Evolutionary conservation across 495 filamentous ascomycete genomes (phyloP).

Genomic region (Thozetella sp.): DNA sequence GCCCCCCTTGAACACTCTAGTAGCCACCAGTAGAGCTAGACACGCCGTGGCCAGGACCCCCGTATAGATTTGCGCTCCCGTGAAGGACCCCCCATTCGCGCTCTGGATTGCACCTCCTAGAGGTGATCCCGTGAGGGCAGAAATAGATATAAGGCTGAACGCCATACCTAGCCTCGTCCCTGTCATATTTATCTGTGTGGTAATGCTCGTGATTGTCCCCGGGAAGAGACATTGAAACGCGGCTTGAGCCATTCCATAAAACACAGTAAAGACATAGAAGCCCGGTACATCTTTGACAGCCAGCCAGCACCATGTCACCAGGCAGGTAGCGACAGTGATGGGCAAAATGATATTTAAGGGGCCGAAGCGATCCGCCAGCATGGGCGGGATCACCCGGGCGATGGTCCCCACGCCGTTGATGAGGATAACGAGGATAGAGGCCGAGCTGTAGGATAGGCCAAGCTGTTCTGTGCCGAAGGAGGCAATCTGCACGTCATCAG

Average conservation of each 20-base stretch:
- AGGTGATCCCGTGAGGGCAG: conserved; percentile 66
- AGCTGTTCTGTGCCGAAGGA: conserved; percentile 58
- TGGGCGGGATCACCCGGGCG: conserved; percentile 63
- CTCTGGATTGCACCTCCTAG: conserved; percentile 63
- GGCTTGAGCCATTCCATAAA: conserved; percentile 63
- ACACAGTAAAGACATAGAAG: conserved; percentile 57
- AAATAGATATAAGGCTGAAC: conserved; percentile 64
- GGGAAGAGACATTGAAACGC: conserved; percentile 69
- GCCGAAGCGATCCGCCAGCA: conserved; percentile 63
- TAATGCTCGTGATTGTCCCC: conserved; percentile 58
- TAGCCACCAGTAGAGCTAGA: conserved; percentile 41
- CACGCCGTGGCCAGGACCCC: conserved; percentile 40
- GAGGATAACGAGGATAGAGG: conserved; percentile 64
- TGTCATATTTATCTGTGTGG: conserved; percentile 60
- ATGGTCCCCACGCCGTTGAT: conserved; percentile 67
- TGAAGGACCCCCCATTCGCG: conserved; percentile 48
- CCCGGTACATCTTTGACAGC: conserved; percentile 46
- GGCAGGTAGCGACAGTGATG: conserved; percentile 46
- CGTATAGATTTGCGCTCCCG: conserved; percentile 61
- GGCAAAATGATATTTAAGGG: conserved; percentile 66
- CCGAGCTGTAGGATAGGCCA: conserved; percentile 48
- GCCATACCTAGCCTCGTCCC: conserved; percentile 73
- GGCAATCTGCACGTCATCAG: conserved; percentile 29
- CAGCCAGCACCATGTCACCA: conserved; percentile 64
- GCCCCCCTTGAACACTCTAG: conserved; percentile 35